Percentiles rank a stretch among this genome's conserved stretches.
Evolutionary conservation across 192 early-diverging fungal species (phyloP).

Genomic region (Coemansia sp.): DNA sequence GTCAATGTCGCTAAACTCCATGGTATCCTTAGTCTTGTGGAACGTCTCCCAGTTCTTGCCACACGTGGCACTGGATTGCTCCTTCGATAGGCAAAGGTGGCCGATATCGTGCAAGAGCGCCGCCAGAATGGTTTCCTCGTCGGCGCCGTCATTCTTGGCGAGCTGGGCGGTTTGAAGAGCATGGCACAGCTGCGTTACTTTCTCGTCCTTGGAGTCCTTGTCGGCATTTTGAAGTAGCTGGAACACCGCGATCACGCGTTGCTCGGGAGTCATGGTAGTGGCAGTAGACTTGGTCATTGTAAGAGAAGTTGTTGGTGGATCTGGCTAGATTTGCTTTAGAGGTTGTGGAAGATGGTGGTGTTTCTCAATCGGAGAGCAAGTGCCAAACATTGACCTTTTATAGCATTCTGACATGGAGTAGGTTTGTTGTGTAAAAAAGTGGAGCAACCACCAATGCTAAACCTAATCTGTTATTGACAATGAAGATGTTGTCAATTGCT

Average conservation of each 20-base stretch:
- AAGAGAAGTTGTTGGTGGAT: not conserved
- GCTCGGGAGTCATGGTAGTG: not conserved
- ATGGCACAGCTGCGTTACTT: conserved; percentile 58
- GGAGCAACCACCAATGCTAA: not conserved
- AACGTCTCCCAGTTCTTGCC: not conserved
- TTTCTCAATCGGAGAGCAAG: not conserved
- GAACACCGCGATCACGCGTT: conserved; percentile 42
- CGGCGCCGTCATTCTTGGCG: conserved; percentile 45
- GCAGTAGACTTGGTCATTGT: not conserved
- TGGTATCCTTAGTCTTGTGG: not conserved
- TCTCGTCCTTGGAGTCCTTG: conserved; percentile 57
- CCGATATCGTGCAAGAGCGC: conserved; percentile 62
- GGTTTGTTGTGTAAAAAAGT: not conserved
- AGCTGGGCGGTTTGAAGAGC: conserved; percentile 55
- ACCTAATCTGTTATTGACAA: not conserved
- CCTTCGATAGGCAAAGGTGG: conserved; percentile 52
- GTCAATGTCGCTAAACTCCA: conserved; percentile 46
- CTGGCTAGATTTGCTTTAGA: not conserved
- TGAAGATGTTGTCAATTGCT: not conserved
- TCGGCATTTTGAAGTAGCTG: conserved; percentile 52
- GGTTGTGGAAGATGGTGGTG: not conserved
- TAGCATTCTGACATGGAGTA: not conserved
- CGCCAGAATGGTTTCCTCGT: conserved; percentile 56
- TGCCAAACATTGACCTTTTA: not conserved
- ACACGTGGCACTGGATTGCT: not conserved